Evolutionary conservation across 2,329 filamentous ascomycete genomes (phyloP).

Genomic region (Pseudogymnoascus sp.): DNA sequence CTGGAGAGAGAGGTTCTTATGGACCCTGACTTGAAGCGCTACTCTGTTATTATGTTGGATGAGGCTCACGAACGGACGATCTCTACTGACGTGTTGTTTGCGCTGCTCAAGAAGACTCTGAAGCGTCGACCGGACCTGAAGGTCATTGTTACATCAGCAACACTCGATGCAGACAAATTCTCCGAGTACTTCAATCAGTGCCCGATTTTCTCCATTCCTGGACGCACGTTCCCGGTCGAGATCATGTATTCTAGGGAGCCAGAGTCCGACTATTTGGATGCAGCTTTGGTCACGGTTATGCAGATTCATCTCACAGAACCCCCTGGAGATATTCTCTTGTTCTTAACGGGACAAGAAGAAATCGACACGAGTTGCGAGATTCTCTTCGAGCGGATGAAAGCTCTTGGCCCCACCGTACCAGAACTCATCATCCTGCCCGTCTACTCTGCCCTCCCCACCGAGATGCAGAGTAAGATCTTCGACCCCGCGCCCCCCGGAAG

Average conservation of each 20-base stretch:
- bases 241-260: conserved; percentile 93
- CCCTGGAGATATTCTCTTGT: conserved; percentile 88
- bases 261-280: conserved; percentile 90
- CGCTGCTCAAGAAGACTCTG: conserved; percentile 85
- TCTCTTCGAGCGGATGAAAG: conserved; percentile 91
- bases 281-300: conserved; percentile 94
- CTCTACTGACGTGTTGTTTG: conserved; percentile 90
- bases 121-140: conserved; percentile 82
- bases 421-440: conserved; percentile 90
- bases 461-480: conserved; percentile 92
- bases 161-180: conserved; percentile 94
- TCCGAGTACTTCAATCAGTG: conserved; percentile 93
- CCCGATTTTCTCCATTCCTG: conserved; percentile 94
- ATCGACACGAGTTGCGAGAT: conserved; percentile 95
- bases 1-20: conserved; percentile 89
- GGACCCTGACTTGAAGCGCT: conserved; percentile 80
- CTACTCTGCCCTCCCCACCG: conserved; percentile 87
- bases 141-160: conserved; percentile 93
- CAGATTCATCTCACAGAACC: conserved; percentile 94
- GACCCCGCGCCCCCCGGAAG: conserved; percentile 81
- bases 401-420: conserved; percentile 79
- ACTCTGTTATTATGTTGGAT: conserved; percentile 96
- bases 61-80: conserved; percentile 98
- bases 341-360: conserved; percentile 95
- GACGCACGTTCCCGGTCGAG: conserved; percentile 90